Conservation (phyloP, 176 grass and related monocot genomes). For the Eleusine indica region DNA sequence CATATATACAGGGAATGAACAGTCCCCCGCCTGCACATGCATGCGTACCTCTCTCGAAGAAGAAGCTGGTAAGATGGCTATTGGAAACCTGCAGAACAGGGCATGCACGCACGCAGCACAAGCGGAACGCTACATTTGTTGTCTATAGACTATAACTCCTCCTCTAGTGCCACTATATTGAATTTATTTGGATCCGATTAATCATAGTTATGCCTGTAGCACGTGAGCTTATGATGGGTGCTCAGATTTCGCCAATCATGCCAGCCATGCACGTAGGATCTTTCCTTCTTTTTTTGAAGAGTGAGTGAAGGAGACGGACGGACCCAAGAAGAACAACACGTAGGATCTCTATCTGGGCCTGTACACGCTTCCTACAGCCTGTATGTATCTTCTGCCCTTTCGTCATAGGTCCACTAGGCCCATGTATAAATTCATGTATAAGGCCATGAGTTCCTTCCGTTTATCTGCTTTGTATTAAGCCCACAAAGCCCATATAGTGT, state of each 20-base stretch:
- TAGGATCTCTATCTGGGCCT: not conserved
- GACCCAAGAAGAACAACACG: no score
- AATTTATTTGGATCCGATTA: slow-evolving; percentile 5
- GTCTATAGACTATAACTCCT: not conserved
- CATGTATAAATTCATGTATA: not conserved
- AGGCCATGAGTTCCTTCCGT: not conserved
- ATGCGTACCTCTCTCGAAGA: not conserved
- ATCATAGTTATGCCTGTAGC: not conserved
- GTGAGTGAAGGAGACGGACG: no score
- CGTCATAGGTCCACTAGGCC: not conserved
- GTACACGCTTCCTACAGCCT: not conserved
- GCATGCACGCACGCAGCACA: not conserved
- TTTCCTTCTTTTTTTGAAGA: no score
- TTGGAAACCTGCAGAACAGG: not conserved
- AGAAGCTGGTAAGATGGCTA: not conserved
- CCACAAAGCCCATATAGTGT: not conserved
- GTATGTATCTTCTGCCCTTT: not conserved
- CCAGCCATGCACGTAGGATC: slow-evolving; percentile 24
- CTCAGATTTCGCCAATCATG: slow-evolving; percentile 25
- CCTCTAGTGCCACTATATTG: not conserved
- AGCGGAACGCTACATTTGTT: not conserved
- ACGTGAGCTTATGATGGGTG: slow-evolving; percentile 44
- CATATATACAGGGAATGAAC: not conserved
- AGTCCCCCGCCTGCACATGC: not conserved
- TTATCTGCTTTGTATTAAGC: not conserved